These are phyloP conservation scores for Inga leiocalycina DNA, from an alignment of 306 rosid species.

Conservation along the genomic window DNA sequence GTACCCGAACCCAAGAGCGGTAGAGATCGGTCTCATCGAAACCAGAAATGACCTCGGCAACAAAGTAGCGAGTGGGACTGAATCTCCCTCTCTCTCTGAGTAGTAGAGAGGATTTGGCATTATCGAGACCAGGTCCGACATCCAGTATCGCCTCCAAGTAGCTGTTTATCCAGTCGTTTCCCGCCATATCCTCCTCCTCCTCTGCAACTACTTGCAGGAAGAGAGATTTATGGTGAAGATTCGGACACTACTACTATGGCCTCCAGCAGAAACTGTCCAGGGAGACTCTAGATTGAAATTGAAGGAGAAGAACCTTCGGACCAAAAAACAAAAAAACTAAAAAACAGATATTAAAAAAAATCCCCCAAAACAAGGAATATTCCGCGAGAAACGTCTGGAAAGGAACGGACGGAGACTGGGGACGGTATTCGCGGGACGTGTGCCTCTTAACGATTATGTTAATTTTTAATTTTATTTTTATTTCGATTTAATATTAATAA, in stretches of 20 bases:
- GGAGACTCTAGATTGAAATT: neutral
- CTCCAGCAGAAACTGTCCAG: neutral
- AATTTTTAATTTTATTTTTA: neutral
- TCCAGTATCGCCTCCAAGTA: constrained; percentile 94
- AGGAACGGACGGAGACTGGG: constrained; percentile 22
- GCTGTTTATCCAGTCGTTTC: constrained; percentile 95
- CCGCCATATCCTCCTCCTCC: constrained; percentile 58
- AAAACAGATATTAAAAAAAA: neutral
- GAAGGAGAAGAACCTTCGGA: neutral
- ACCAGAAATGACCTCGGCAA: constrained; percentile 89
- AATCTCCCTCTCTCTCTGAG: constrained; percentile 93
- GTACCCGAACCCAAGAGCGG: constrained; percentile 96
- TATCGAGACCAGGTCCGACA: constrained; percentile 85
- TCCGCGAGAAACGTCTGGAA: constrained; percentile 30
- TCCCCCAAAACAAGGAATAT: constrained; percentile 25
- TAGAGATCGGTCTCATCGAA: constrained; percentile 98
- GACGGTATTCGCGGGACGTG: neutral
- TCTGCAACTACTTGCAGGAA: neutral
- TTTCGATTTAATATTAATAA: too few species aligned
- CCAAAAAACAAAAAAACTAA: neutral
- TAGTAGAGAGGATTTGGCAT: constrained; percentile 79
- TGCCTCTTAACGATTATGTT: constrained; percentile 31
- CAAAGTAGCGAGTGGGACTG: constrained; percentile 96
- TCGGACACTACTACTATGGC: too few species aligned
- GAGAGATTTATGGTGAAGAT: neutral